Evolutionary conservation across 1,284 basidiomycete genomes (phyloP).

Genomic region (Sanghuangporus weigelae): DNA sequence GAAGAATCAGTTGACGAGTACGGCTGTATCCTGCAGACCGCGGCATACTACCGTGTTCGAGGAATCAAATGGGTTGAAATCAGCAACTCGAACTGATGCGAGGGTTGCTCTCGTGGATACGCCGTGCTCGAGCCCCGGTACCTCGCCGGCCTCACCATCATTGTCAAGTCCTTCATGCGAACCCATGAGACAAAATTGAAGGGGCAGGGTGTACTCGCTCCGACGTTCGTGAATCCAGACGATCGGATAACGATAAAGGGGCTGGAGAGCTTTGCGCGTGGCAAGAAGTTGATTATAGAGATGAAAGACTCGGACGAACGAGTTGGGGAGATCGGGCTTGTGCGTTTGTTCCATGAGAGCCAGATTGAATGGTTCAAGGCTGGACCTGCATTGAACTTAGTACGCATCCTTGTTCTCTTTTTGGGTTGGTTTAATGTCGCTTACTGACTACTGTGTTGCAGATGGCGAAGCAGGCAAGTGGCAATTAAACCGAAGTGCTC

Average conservation of each 20-base stretch:
- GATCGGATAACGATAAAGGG: conserved; percentile 86
- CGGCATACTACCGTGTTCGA: conserved; percentile 82
- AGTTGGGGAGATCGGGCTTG: conserved; percentile 65
- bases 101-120: conserved; percentile 97
- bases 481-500: too few relatives aligned
- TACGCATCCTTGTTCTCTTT: conserved; percentile 24
- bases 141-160: conserved; percentile 94
- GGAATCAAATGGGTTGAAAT: conserved; percentile 96
- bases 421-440: neutral
- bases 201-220: conserved; percentile 94
- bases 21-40: conserved; percentile 81
- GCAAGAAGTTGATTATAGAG: conserved; percentile 81
- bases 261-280: conserved; percentile 79
- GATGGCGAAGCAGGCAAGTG: conserved; percentile 54
- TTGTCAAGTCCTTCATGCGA: conserved; percentile 92
- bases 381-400: conserved; percentile 81
- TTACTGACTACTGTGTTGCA: conserved; percentile 17
- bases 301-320: conserved; percentile 85
- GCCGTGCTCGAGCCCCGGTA: conserved; percentile 97
- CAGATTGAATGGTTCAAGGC: conserved; percentile 95
- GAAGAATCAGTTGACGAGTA: conserved; percentile 86
- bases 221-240: conserved; percentile 83
- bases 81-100: conserved; percentile 95
- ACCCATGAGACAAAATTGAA: conserved; percentile 99
- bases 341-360: conserved; percentile 82